These are phyloP conservation scores for Pseudoturritis turrita DNA, from an alignment of 345 rosid species.

Conservation along the genomic window DNA sequence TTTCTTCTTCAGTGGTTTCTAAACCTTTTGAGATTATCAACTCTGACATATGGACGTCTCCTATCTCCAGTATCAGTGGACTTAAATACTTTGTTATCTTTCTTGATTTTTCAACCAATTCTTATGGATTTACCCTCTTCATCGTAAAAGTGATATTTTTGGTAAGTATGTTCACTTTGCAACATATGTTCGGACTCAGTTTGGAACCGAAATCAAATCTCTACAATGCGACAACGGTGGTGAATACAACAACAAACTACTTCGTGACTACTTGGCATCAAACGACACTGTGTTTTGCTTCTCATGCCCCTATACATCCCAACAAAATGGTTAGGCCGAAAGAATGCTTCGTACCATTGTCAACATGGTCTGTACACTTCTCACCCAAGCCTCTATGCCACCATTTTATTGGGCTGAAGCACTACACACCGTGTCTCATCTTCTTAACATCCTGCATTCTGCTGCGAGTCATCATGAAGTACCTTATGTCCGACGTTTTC, in stretches of 20 bases:
- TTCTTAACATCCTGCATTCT: not conserved
- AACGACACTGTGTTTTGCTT: not conserved
- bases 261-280: no score
- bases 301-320: not conserved
- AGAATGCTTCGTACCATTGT: not conserved
- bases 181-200: not conserved
- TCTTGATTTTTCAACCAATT: not conserved
- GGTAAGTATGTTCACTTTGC: not conserved
- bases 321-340: not conserved
- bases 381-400: not conserved
- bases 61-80: not conserved
- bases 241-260: not conserved
- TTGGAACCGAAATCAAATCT: not conserved
- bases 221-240: not conserved
- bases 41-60: not conserved
- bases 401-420: not conserved
- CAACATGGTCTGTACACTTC: not conserved
- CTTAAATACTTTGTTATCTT: not conserved
- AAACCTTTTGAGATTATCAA: not conserved
- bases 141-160: not conserved
- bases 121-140: not conserved
- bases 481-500: not conserved
- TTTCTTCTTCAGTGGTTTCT: not conserved
- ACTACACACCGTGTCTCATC: not conserved
- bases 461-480: not conserved